Evolutionary conservation across 2,329 filamentous ascomycete species (phyloP).

Genomic region (Macroventuria anomochaeta): DNA sequence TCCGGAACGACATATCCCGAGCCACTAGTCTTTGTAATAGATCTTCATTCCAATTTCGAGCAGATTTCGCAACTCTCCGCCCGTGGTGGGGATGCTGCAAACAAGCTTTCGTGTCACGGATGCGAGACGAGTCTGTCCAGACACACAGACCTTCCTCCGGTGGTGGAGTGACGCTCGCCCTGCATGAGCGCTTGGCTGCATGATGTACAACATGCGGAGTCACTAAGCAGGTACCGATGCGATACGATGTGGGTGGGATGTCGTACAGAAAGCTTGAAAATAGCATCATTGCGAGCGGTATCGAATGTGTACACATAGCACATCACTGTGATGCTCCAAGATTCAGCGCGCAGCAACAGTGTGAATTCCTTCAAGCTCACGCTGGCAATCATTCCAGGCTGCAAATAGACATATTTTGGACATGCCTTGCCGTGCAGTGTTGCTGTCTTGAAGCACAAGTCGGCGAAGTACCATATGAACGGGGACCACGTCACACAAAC

Average conservation of each 20-base stretch:
- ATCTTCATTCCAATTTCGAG: background rate
- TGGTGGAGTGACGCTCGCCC: constrained; percentile 11
- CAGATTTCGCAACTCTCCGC: background rate
- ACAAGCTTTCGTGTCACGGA: constrained; percentile 11
- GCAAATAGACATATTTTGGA: background rate
- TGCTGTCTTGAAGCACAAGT: constrained; percentile 17
- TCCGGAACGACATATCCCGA: constrained; percentile 7
- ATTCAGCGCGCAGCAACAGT: background rate
- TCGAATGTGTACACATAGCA: background rate
- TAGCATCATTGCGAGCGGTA: constrained; percentile 1
- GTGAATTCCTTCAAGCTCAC: background rate
- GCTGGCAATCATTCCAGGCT: background rate
- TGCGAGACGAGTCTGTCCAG: background rate
- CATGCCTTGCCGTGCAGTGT: constrained; percentile 1
- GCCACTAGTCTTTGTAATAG: constrained; percentile 16
- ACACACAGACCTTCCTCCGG: constrained; percentile 5
- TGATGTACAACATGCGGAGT: constrained; percentile 12
- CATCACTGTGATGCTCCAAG: background rate
- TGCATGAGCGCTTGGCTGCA: constrained; percentile 16
- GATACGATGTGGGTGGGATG: constrained; percentile 8
- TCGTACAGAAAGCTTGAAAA: constrained; percentile 11
- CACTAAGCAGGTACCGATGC: constrained; percentile 11
- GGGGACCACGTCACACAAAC: constrained; percentile 8
- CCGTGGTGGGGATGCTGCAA: background rate
- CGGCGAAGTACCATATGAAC: constrained; percentile 7